A percentile compares a stretch with the other conserved stretches of the same genome.
Evolutionary conservation across 192 early-diverging fungal species (phyloP).

Genomic region (Jimgerdemannia flammicorona): DNA sequence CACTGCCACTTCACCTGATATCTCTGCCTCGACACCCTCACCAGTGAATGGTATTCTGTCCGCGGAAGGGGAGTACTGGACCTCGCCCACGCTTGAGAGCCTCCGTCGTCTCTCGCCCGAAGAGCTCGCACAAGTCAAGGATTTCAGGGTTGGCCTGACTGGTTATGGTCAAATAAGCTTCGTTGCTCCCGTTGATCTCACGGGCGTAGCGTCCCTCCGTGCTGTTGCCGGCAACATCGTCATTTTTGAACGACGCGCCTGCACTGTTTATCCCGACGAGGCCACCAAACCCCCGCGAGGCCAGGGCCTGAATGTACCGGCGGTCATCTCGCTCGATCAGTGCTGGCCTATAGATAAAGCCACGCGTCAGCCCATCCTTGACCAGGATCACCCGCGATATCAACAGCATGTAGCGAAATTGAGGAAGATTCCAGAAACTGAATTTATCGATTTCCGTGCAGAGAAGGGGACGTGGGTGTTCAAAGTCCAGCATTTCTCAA

Average conservation of each 20-base stretch:
- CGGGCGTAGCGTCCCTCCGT: slow-evolving; percentile 42
- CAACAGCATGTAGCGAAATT: slow-evolving; percentile 68
- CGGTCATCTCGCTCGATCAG: slow-evolving; percentile 66
- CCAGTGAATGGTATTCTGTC: slow-evolving; percentile 9
- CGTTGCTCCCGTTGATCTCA: slow-evolving; percentile 79
- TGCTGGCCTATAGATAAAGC: slow-evolving; percentile 87
- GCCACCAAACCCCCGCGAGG: slow-evolving; percentile 76
- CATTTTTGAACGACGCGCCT: slow-evolving; percentile 61
- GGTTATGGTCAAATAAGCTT: slow-evolving; percentile 78
- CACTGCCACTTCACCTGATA: background rate
- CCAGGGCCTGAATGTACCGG: slow-evolving; percentile 84
- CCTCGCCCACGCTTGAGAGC: slow-evolving; percentile 68
- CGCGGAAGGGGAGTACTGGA: slow-evolving; percentile 64
- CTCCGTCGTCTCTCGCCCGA: slow-evolving; percentile 64
- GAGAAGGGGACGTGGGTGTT: slow-evolving; percentile 88
- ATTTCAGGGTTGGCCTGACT: slow-evolving; percentile 67
- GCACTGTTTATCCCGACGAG: slow-evolving; percentile 84
- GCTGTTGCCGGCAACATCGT: slow-evolving; percentile 80
- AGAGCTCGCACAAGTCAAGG: slow-evolving; percentile 65
- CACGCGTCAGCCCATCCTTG: slow-evolving; percentile 60
- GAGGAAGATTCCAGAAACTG: slow-evolving; percentile 66
- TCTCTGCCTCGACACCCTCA: slow-evolving; percentile 1
- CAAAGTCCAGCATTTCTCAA: slow-evolving; percentile 79
- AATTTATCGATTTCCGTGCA: slow-evolving; percentile 72
- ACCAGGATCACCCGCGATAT: slow-evolving; percentile 65